Percentiles rank a stretch among this genome's conserved stretches.
phyloP scores from a whole-genome alignment of 768 basidiomycete genomes.

The Pholiota conissans region DNA sequence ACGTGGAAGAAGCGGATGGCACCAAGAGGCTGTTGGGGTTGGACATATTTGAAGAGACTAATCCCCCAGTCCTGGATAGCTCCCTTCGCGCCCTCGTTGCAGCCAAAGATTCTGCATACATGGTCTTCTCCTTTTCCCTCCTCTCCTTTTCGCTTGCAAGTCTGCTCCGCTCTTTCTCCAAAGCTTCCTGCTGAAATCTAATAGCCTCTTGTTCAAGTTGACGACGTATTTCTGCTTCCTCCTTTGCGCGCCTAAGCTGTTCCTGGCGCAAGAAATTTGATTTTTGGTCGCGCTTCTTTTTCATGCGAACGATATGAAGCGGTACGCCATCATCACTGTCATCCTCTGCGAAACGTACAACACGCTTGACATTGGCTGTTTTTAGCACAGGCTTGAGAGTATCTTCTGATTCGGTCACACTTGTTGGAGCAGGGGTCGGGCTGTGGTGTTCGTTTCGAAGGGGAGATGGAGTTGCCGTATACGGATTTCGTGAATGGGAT shows the following conservation, averaged over 20 bases:
- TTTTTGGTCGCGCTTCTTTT: conserved; percentile 74
- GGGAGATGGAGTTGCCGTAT: conserved; percentile 49
- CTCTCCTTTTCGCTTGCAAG: conserved; percentile 50
- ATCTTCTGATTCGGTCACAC: neutral
- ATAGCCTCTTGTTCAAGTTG: conserved; percentile 43
- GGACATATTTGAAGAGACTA: conserved; percentile 28
- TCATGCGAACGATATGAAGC: conserved; percentile 67
- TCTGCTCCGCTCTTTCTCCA: conserved; percentile 50
- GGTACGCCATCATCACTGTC: conserved; percentile 71
- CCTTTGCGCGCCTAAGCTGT: conserved; percentile 50
- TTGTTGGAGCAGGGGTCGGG: conserved; percentile 15
- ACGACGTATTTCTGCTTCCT: conserved; percentile 51
- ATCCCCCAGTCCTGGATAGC: conserved; percentile 47
- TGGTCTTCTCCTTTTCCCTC: conserved; percentile 51
- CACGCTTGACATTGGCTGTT: conserved; percentile 40
- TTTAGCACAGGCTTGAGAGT: neutral
- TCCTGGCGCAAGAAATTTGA: conserved; percentile 64
- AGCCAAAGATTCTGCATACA: conserved; percentile 58
- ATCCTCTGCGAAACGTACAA: conserved; percentile 66
- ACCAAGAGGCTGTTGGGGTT: conserved; percentile 23
- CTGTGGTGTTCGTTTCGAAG: conserved; percentile 42
- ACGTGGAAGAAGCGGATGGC: conserved; percentile 36
- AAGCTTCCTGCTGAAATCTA: conserved; percentile 40
- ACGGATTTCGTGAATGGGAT: conserved; percentile 29
- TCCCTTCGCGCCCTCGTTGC: conserved; percentile 66